Conservation (phyloP, 768 basidiomycete species). For the Bullera alba region DNA sequence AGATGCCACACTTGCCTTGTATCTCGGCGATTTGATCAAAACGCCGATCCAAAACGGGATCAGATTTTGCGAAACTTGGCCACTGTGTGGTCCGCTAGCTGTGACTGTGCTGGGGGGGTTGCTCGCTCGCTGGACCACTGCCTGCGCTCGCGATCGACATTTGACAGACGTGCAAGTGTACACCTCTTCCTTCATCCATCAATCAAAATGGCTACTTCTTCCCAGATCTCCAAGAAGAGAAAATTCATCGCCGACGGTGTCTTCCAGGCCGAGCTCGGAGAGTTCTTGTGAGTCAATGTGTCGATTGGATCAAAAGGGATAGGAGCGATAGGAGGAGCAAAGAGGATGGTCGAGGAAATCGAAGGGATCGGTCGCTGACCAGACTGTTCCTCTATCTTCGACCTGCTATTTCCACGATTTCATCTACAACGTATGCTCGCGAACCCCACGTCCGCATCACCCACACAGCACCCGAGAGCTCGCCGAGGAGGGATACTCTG, state of each 20-base stretch:
- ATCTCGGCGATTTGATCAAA: too few species aligned
- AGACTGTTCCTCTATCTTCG: background rate
- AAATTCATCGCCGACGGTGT: constrained; percentile 97
- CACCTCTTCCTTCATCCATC: constrained; percentile 11
- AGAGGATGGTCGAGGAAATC: background rate
- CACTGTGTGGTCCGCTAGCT: too few species aligned
- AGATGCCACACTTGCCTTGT: too few species aligned
- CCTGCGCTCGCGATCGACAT: background rate
- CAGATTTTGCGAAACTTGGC: background rate
- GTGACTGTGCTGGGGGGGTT: too few species aligned
- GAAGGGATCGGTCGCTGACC: too few species aligned
- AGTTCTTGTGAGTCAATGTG: constrained; percentile 64
- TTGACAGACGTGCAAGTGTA: background rate
- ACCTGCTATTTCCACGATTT: background rate
- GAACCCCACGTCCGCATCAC: background rate
- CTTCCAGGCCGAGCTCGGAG: constrained; percentile 96
- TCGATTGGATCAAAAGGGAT: background rate
- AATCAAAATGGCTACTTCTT: constrained; percentile 40
- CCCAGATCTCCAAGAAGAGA: constrained; percentile 87
- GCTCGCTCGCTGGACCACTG: background rate
- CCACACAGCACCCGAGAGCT: constrained; percentile 60
- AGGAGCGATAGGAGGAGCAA: background rate
- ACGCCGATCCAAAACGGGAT: background rate
- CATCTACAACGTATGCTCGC: background rate
- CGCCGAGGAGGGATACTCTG: constrained; percentile 99